Base-by-base conservation (phyloP, 1,284 basidiomycete genomes). In the Mycosarcoma mackinlayi region DNA sequence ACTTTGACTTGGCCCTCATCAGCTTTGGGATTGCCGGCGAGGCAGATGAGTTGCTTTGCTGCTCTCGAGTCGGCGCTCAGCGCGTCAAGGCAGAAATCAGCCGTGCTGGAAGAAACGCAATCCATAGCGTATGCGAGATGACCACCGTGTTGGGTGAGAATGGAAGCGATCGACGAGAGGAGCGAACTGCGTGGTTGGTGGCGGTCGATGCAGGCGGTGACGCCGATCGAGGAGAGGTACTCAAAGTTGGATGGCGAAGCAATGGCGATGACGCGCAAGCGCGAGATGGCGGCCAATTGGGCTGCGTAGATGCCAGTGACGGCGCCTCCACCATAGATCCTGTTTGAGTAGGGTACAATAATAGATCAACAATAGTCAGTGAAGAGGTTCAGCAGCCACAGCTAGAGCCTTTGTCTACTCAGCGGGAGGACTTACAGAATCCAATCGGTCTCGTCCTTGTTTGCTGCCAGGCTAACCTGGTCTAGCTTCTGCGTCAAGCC, bases 271-370 rank as follows among this genome's bases (percentile, higher is more conserved):
- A 73, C 54, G n/a, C 53, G 48, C 1, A 76, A 54, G 2, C 63
- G 51, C 16, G 71, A 53, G 30, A 73, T 49, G 0, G 42, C 24
- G 9, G 77, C 74, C 6, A 79, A 66, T 50, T 79, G 77, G 3
- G 68, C 38, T 6, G 64, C 53, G 45, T 76, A 79, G 40, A 78
- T 72, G n/a, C 77, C 77, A 11, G 77, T 79, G 10, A 79, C 45
- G 13, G 76, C 68, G 4, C 71, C 77, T 25, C 77, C 77, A 19
- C 77, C 77, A 50, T 77, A 79, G 51, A 77, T 64, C 13, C 56
- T 66, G 33, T 35, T 35, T n/a, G n/a, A n/a, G n/a, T n/a, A n/a
- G n/a, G 16, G 30, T 9, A 23, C 42, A 30, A 4, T 7, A n/a
- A 21, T 21, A 6, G 14, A 18, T 35, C 33, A 35, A 16, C 33